Conservation (phyloP, 768 basidiomycete genomes). For the Tricholoma sp. region DNA sequence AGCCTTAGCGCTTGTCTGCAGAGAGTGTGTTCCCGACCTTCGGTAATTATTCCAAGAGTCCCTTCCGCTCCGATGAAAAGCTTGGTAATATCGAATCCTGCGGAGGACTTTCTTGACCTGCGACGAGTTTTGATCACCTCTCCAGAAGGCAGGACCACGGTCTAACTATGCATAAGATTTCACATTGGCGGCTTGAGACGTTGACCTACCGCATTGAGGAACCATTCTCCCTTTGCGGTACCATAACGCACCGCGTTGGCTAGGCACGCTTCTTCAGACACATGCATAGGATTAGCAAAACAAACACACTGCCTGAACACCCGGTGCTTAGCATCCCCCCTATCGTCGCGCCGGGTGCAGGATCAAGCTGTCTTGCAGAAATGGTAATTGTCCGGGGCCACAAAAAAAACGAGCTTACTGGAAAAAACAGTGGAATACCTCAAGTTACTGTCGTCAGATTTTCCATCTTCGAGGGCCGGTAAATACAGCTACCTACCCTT, state of each 20-base stretch:
- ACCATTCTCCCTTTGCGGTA: slow-evolving; percentile 88
- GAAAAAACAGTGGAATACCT: slow-evolving; percentile 82
- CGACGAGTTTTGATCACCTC: slow-evolving; percentile 86
- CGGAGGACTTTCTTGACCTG: slow-evolving; percentile 76
- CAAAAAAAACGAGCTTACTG: slow-evolving; percentile 37
- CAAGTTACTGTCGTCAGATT: neutral
- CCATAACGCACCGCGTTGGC: slow-evolving; percentile 85
- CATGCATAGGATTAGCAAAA: neutral
- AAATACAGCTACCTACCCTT: slow-evolving; percentile 35
- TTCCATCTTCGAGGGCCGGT: neutral
- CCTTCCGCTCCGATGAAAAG: slow-evolving; percentile 79
- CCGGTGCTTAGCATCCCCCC: slow-evolving; percentile 87
- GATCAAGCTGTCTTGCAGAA: slow-evolving; percentile 50
- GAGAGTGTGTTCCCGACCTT: slow-evolving; percentile 39
- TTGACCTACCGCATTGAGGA: slow-evolving; percentile 66
- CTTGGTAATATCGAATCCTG: slow-evolving; percentile 83
- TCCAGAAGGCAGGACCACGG: slow-evolving; percentile 83
- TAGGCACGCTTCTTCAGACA: slow-evolving; percentile 11
- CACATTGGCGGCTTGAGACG: neutral
- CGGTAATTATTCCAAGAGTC: slow-evolving; percentile 85
- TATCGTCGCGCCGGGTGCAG: slow-evolving; percentile 74
- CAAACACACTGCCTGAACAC: slow-evolving; percentile 67
- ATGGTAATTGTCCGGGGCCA: neutral
- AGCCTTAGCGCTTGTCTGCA: neutral
- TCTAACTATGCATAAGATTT: slow-evolving; percentile 37